Evolutionary conservation across 352 stramenopile genomes (phyloP), one percentile per base, ranked within the genome.

Genomic region (Phytophthora fragariaefolia): DNA sequence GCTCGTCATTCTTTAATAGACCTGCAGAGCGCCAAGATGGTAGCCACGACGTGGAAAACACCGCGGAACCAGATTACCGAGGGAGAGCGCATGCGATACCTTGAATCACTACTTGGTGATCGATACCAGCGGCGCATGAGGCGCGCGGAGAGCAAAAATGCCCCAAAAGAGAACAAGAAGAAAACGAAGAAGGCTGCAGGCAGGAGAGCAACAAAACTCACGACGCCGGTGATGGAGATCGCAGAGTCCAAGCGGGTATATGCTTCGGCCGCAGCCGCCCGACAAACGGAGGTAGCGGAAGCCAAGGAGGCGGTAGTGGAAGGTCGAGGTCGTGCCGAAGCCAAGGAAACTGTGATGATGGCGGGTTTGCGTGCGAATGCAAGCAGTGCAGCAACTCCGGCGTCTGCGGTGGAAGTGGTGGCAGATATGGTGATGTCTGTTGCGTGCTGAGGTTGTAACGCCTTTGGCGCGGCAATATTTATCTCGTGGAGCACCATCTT

Each of bases 1-100:
- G n/a, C n/a, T n/a, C n/a, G n/a, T n/a, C 50, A 48, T 47, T 48
- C 50, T 58, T 32, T 32, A 58, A 46, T 47, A 58, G 6, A 28
- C 43, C 48, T 17, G n/a, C 28, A 3, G 6, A 12, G 20, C 28
- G 8, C 10, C 27, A 45, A 56, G 17, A 56, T 56, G 48, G 28
- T 56, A 45, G 48, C 15, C 1, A 5, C 48, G 17, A 28, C 28
- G 3, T 1, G 18, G 2, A 56, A 46, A 28, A 30, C 48, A 3
- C 18, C 48, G 8, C 28, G 30, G 3, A 26, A 45, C 48, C 32
- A 32, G 5, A 26, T 56, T 15, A 56, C 48, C 3, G 28, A 56
- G 48, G 15, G 43, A 8, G 28, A 56, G 30, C 20, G 24, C 3
- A 13, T 15, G 3, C 48, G 27, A 8, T 43, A n/a, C 18, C 48